Conservation (phyloP, 2,329 filamentous ascomycete genomes). For the Nigrospora osmanthi region DNA sequence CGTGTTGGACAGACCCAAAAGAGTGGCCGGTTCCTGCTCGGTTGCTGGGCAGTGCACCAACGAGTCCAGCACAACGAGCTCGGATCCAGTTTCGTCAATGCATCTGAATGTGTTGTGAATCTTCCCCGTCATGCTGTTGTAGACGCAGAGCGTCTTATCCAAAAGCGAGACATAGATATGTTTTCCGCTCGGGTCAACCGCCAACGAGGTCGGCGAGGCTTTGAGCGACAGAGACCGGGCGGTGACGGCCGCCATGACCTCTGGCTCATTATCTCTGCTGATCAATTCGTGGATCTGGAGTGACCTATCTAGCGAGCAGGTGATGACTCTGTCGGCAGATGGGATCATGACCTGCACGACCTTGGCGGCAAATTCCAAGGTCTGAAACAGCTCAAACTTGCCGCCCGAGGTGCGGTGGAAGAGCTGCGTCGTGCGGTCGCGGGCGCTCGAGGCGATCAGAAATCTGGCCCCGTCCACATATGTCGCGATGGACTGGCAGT, state of each 20-base stretch:
- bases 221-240: slow-evolving; percentile 74
- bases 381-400: slow-evolving; percentile 74
- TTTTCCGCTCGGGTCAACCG: slow-evolving; percentile 54
- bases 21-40: slow-evolving; percentile 51
- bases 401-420: slow-evolving; percentile 55
- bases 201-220: slow-evolving; percentile 80
- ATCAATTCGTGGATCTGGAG: slow-evolving; percentile 76
- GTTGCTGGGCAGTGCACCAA: slow-evolving; percentile 56
- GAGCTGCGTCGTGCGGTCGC: slow-evolving; percentile 91
- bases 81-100: slow-evolving; percentile 68
- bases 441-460: slow-evolving; percentile 73
- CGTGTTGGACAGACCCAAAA: slow-evolving; percentile 85
- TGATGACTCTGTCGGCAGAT: slow-evolving; percentile 67
- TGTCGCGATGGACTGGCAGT: slow-evolving; percentile 75
- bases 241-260: slow-evolving; percentile 68
- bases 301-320: slow-evolving; percentile 82
- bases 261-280: slow-evolving; percentile 55
- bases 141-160: slow-evolving; percentile 53
- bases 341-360: slow-evolving; percentile 71
- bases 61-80: slow-evolving; percentile 77
- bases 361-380: slow-evolving; percentile 83
- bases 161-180: slow-evolving; percentile 51
- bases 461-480: slow-evolving; percentile 53
- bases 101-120: slow-evolving; percentile 74
- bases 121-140: slow-evolving; percentile 60